These are phyloP conservation scores for Paraphaeosphaeria sporulosa DNA, from an alignment of 2,329 filamentous ascomycete species.

Conservation along the genomic window DNA sequence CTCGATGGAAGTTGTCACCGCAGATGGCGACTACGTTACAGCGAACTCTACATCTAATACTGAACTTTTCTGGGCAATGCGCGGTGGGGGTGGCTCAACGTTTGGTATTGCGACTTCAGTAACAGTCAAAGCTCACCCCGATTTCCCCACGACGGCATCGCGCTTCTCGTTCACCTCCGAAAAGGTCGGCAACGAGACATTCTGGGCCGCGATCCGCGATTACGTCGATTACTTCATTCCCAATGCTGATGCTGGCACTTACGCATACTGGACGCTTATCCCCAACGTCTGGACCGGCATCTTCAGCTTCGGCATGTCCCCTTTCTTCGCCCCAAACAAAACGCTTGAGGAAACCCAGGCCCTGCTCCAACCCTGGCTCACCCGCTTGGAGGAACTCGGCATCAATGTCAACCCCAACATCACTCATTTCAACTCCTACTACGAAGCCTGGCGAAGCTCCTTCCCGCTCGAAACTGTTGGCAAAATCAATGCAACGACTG, in stretches of 20 bases:
- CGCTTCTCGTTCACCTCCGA: constrained; percentile 43
- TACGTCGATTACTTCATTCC: constrained; percentile 42
- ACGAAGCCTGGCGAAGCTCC: constrained; percentile 43
- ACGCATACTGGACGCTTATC: constrained; percentile 43
- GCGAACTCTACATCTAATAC: constrained; percentile 40
- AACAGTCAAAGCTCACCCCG: constrained; percentile 45
- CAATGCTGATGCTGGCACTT: constrained; percentile 48
- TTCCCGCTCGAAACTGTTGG: constrained; percentile 45
- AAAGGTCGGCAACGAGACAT: constrained; percentile 44
- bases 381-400: constrained; percentile 35
- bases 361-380: constrained; percentile 43
- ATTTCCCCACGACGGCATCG: constrained; percentile 39
- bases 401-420: constrained; percentile 44
- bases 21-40: constrained; percentile 39
- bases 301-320: constrained; percentile 43
- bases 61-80: constrained; percentile 48
- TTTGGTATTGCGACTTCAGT: constrained; percentile 45
- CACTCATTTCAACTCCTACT: constrained; percentile 42
- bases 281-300: constrained; percentile 40
- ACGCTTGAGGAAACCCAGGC: constrained; percentile 39
- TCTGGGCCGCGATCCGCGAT: constrained; percentile 42
- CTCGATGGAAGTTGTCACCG: constrained; percentile 34
- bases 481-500: constrained; percentile 44
- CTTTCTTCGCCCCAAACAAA: constrained; percentile 46
- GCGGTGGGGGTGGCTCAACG: constrained; percentile 45